Evolutionary conservation across 495 filamentous ascomycete species (phyloP).

Genomic region (Podospora tetraspora): DNA sequence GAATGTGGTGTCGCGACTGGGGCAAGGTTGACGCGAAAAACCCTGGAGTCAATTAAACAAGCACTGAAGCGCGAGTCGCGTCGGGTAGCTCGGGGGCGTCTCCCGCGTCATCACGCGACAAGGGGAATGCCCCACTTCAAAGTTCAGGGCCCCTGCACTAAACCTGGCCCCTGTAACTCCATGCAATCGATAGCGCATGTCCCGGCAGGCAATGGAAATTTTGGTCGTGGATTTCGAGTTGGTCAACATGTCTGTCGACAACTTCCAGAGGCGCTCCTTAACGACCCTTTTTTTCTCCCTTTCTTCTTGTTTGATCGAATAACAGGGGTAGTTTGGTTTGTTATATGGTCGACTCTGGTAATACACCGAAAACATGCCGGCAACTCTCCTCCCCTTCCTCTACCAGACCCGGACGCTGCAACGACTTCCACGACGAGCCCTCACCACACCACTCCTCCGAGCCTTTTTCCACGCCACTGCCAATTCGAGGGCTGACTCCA

Average conservation of each 20-base stretch:
- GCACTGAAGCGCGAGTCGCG: neutral
- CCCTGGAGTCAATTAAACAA: constrained; percentile 23
- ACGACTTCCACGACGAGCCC: constrained; percentile 19
- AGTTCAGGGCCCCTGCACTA: neutral
- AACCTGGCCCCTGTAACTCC: neutral
- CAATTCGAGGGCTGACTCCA: neutral
- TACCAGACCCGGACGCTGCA: constrained; percentile 65
- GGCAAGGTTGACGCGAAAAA: neutral
- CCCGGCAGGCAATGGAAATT: neutral
- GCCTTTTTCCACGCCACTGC: constrained; percentile 16
- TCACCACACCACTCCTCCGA: constrained; percentile 18
- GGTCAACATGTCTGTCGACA: neutral
- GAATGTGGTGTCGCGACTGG: neutral
- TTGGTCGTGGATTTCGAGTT: neutral
- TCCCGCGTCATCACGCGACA: constrained; percentile 5
- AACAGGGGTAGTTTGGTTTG: neutral
- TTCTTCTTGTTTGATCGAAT: neutral
- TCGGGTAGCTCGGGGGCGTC: neutral
- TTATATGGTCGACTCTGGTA: neutral
- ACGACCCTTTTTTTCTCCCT: neutral
- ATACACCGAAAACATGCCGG: constrained; percentile 24
- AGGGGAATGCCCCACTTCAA: neutral
- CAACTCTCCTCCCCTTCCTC: constrained; percentile 55
- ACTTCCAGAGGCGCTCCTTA: neutral
- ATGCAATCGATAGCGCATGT: neutral